A percentile compares a stretch with the other conserved stretches of the same genome.
phyloP scores from a whole-genome alignment of 495 filamentous ascomycete species.

The Aspergillus ostianus region DNA sequence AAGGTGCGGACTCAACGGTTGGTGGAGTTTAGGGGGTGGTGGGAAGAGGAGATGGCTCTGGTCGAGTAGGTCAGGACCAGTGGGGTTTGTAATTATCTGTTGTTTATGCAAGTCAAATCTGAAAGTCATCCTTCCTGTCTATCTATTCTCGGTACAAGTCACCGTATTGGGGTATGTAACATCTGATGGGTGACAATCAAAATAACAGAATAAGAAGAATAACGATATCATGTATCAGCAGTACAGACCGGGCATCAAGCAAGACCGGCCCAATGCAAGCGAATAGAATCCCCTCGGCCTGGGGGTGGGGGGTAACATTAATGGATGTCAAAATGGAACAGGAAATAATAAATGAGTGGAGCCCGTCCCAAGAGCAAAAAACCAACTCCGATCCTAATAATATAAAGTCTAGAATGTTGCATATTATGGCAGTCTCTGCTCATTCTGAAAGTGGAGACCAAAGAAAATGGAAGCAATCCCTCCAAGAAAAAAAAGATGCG shows the following conservation, averaged over 20 bases:
- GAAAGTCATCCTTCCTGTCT: slow-evolving; percentile 11
- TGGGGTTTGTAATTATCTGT: slow-evolving; percentile 19
- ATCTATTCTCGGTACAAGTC: slow-evolving; percentile 13
- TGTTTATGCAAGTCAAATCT: slow-evolving; percentile 3
- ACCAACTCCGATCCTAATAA: slow-evolving; percentile 20
- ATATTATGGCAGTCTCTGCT: slow-evolving; percentile 11
- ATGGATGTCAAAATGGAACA: slow-evolving; percentile 1
- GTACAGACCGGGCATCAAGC: not conserved
- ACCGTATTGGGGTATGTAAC: slow-evolving; percentile 14
- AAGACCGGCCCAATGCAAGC: not conserved
- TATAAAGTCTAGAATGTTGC: slow-evolving; percentile 22
- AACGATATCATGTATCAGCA: not conserved
- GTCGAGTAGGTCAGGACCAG: slow-evolving; percentile 13
- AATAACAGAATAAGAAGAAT: slow-evolving; percentile 4
- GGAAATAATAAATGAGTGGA: slow-evolving; percentile 5
- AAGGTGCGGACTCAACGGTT: slow-evolving; percentile 62
- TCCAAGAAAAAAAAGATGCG: slow-evolving; percentile 12
- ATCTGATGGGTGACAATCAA: slow-evolving; percentile 11
- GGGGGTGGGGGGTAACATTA: not conserved
- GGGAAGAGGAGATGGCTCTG: slow-evolving; percentile 59
- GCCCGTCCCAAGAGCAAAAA: slow-evolving; percentile 6
- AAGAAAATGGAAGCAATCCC: not conserved
- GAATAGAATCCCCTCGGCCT: not conserved
- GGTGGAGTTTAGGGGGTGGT: slow-evolving; percentile 65
- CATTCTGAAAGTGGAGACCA: not conserved